These are phyloP conservation scores for Juglanconis sp. DNA, from an alignment of 2,329 filamentous ascomycete species.

Conservation along the genomic window DNA sequence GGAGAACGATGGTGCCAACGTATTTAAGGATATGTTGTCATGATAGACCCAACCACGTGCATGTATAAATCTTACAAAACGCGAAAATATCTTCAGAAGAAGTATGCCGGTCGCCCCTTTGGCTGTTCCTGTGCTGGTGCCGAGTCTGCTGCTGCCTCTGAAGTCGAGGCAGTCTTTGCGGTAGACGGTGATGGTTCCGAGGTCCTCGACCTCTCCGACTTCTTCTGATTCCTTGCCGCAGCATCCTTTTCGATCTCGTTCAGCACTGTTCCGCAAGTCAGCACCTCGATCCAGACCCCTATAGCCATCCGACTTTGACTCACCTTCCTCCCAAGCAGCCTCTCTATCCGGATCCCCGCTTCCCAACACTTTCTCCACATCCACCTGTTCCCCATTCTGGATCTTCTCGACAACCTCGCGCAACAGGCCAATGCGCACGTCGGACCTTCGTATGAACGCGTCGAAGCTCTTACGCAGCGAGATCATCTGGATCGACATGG, in stretches of 20 bases:
- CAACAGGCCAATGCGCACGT: constrained; percentile 73
- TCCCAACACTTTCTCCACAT: constrained; percentile 79
- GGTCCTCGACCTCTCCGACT: constrained; percentile 36
- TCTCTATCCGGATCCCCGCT: constrained; percentile 74
- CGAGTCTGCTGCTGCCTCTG: constrained; percentile 20
- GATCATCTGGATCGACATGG: constrained; percentile 92
- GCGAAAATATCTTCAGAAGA: constrained; percentile 42
- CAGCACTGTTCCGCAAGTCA: constrained; percentile 46
- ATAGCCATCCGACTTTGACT: constrained; percentile 23
- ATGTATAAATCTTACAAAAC: constrained; percentile 16
- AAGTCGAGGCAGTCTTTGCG: constrained; percentile 24
- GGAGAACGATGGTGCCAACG: constrained; percentile 29
- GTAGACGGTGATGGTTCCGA: constrained; percentile 22
- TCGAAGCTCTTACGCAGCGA: constrained; percentile 71
- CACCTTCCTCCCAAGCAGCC: constrained; percentile 83
- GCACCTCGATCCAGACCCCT: too few relatives aligned
- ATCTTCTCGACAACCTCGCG: constrained; percentile 72
- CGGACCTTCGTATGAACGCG: constrained; percentile 70
- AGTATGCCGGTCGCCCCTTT: constrained; percentile 39
- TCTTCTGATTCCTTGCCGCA: constrained; percentile 44
- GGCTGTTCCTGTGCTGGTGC: constrained; percentile 20
- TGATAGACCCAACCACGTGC: constrained; percentile 29
- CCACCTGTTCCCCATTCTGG: constrained; percentile 71
- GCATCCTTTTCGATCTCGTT: constrained; percentile 66
- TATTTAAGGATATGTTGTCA: constrained; percentile 61